A percentile compares a stretch with the other conserved stretches of the same genome.
These are phyloP conservation scores for Chloropicon primus DNA, from an alignment of 139 green algal genomes.

Conservation along the genomic window DNA sequence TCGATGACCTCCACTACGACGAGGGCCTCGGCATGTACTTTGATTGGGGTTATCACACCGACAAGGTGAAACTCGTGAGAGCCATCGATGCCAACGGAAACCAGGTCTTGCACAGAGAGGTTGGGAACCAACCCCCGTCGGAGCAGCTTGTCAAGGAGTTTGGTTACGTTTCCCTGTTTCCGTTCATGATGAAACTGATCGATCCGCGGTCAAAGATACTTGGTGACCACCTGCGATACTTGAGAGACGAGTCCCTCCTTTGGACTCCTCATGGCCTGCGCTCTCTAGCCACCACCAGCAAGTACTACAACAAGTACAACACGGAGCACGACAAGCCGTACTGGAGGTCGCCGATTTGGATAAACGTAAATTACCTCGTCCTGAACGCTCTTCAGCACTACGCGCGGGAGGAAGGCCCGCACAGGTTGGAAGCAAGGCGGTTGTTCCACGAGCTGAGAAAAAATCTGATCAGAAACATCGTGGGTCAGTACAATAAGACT, in stretches of 20 bases:
- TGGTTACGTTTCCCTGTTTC: slow-evolving; percentile 86
- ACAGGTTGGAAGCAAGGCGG: slow-evolving; percentile 13
- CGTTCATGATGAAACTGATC: slow-evolving; percentile 72
- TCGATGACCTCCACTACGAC: slow-evolving; percentile 62
- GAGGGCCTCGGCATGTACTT: slow-evolving; percentile 29
- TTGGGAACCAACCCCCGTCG: slow-evolving; percentile 13
- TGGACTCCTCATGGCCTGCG: slow-evolving; percentile 69
- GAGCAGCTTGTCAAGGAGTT: slow-evolving; percentile 58
- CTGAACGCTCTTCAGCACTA: slow-evolving; percentile 50
- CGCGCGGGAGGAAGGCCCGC: slow-evolving; percentile 11
- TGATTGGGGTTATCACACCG: slow-evolving; percentile 84
- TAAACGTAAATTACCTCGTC: slow-evolving; percentile 89
- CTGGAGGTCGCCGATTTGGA: slow-evolving; percentile 81
- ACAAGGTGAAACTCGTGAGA: slow-evolving; percentile 40
- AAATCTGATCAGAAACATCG: slow-evolving; percentile 53
- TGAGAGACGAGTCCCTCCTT: slow-evolving; percentile 42
- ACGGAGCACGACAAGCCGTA: slow-evolving; percentile 84
- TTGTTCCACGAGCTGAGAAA: slow-evolving; percentile 35
- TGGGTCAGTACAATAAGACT: slow-evolving; percentile 42
- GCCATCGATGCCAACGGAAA: not conserved
- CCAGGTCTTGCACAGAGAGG: slow-evolving; percentile 2
- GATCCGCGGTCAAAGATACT: slow-evolving; percentile 34
- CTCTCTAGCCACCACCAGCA: slow-evolving; percentile 17
- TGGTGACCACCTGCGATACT: slow-evolving; percentile 32
- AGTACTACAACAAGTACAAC: slow-evolving; percentile 39